These are phyloP conservation scores for Blumeriella jaapii DNA, from an alignment of 2,329 filamentous ascomycete species.

Conservation along the genomic window DNA sequence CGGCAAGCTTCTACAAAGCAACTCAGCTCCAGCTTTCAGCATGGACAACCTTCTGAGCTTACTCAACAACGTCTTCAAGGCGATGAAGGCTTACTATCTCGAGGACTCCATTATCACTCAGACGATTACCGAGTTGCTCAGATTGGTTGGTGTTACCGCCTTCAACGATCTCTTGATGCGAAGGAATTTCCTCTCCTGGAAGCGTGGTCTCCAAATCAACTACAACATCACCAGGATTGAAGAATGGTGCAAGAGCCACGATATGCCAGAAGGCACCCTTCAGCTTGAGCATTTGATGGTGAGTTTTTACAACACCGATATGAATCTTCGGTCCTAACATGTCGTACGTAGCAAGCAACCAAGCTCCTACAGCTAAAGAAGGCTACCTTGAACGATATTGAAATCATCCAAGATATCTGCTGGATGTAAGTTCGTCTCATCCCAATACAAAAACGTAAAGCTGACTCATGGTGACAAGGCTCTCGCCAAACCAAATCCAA, in stretches of 20 bases:
- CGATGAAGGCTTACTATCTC: constrained; percentile 97
- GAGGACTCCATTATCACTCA: constrained; percentile 95
- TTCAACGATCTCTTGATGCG: constrained; percentile 98
- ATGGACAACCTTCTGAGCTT: constrained; percentile 97
- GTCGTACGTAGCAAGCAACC: constrained; percentile 67
- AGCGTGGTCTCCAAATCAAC: constrained; percentile 97
- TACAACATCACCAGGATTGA: constrained; percentile 99
- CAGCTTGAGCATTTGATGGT: constrained; percentile 98
- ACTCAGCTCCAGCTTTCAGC: constrained; percentile 88
- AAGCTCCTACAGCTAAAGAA: constrained; percentile 98
- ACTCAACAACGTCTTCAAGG: constrained; percentile 93
- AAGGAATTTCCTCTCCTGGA: constrained; percentile 97
- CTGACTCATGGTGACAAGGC: constrained; percentile 38
- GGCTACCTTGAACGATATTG: constrained; percentile 95
- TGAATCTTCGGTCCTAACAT: constrained; percentile 25
- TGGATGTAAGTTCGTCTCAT: constrained; percentile 69
- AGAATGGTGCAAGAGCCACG: constrained; percentile 99
- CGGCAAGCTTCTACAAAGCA: constrained; percentile 87
- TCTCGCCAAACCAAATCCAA: constrained; percentile 97
- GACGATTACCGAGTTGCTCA: constrained; percentile 85
- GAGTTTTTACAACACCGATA: constrained; percentile 23
- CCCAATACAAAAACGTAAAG: not conserved
- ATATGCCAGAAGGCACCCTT: constrained; percentile 96
- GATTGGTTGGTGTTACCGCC: constrained; percentile 88
- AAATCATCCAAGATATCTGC: constrained; percentile 99